Conservation (phyloP, 1,139 yeast species). For the Suhomyces coccinellae region DNA sequence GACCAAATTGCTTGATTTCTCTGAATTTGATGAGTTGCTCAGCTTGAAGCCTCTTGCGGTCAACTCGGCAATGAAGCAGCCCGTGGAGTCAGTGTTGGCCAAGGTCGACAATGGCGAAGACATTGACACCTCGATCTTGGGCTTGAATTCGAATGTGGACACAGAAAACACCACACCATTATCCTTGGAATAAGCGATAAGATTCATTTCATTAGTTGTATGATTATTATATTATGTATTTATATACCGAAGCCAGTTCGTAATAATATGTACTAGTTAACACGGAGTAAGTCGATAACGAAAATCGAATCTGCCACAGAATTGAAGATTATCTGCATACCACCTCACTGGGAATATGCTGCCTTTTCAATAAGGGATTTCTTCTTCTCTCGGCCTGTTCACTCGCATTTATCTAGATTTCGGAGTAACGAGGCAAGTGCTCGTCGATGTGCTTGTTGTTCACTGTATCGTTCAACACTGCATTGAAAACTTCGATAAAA, state of each 20-base stretch:
- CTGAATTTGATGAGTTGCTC: constrained; percentile 49
- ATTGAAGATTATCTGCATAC: too few species aligned
- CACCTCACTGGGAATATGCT: too few species aligned
- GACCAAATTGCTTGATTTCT: constrained; percentile 42
- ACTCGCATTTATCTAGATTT: too few species aligned
- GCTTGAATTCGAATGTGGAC: constrained; percentile 13
- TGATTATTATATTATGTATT: constrained; percentile 1
- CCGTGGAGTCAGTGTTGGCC: constrained; percentile 23
- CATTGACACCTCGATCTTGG: constrained; percentile 23
- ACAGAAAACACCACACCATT: constrained; percentile 14
- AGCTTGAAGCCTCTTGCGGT: constrained; percentile 42
- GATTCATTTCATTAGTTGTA: constrained; percentile 3
- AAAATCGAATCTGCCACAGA: too few species aligned
- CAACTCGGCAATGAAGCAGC: constrained; percentile 27
- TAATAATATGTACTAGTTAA: neutral
- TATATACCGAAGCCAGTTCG: neutral
- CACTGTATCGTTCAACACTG: constrained; percentile 22
- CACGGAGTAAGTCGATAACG: too few species aligned
- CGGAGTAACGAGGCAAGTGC: constrained; percentile 44
- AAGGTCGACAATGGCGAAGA: constrained; percentile 25
- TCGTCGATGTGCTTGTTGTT: constrained; percentile 38
- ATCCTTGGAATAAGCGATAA: constrained; percentile 6
- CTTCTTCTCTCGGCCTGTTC: too few species aligned
- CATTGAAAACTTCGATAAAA: constrained; percentile 29
- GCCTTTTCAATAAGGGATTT: too few species aligned